Evolutionary conservation across 257 asterid genomes (phyloP), one percentile per base, ranked within the genome.

Genomic region (Penstemon newberryi): DNA sequence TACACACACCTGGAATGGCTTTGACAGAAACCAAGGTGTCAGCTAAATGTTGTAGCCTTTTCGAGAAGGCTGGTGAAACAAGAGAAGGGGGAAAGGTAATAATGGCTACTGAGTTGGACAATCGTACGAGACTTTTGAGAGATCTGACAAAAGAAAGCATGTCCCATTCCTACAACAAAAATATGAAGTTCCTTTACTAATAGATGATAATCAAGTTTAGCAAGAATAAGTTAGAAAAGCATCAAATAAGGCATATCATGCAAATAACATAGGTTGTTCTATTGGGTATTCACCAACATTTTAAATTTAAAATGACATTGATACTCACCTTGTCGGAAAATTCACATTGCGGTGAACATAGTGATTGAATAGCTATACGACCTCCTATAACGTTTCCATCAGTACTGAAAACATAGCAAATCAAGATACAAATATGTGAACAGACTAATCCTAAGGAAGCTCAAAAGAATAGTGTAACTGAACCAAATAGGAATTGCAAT

Each of bases 1-100:
- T 56, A 61, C 33, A 59, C 66, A 38, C 63, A 91, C 96, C 99
- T 70, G 92, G 92, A 72, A 94, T 89, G 59, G 99, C 92, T 89
- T 73, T 89, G 74, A 91, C 92, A 7, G 96, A 91, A 60, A 94
- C 67, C 73, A 94, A 71, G 47, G 96, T 86, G 84, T 94, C 99
- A 33, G 97, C 96, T 80, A 94, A 81, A 84, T 94, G 99, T 81
- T 94, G 99, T 85, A 88, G 82, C 76, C 99, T 83, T 80, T 83
- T 94, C 36, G 88, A 77, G 75, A 82, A 83, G 65, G 80, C 33
- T 51, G 92, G 75, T 47, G 99, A 85, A 70, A 94, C 84, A 41
- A 94, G 90, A 64, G 97, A 81, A 66, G 96, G 90, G 2, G 99
- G 85, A 74, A 85, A 91, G 25, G 97, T 85, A 70, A 94, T 63